Base-by-base conservation (phyloP, 78 protist species). In the Diacronema lutheri region DNA sequence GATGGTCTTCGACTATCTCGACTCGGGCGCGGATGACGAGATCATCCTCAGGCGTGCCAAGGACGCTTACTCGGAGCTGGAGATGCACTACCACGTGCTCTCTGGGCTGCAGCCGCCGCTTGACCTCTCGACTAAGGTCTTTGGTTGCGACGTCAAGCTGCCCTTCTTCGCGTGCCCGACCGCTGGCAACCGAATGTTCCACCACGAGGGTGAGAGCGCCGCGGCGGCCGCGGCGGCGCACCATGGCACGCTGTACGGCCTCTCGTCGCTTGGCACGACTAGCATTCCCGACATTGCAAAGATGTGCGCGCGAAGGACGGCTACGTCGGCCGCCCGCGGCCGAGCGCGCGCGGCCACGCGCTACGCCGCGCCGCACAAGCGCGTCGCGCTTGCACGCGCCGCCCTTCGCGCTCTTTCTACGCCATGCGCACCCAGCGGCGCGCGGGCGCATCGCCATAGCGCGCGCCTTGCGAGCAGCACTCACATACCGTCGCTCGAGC, bases 181-280 rank as follows among this genome's bases (percentile, higher is more conserved):
- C 35, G 79, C 79, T 0, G 79, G 58, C 31, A 4, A 71, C 37
- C 79, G 79, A 29, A 38, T 71, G 58, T 71, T 71, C 35, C 79
- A 71, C 33, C 14, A 4, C 35, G 79, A 71, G 58, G 79, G 79
- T 13, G 79, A 71, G 57, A 14, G 0, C 14, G 74, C 74, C 26
- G 44, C 29, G 29, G 74, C 74, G 25, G 12, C 6, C 16, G 74
- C 74, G 13, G 74, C 74, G 23, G 5, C 1, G 29, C 10, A 16
- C 35, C 55, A 69, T 13, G 33, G 33, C 19, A 1, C 19, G 7
- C 56, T 40, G 31, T 38, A 25, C 33, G 6, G 26, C 4, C 33
- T 69, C 12, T 69, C 77, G 14, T 40, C 46, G 25, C 19, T 69
- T 20, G 7, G 56, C 44, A 69, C 77, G 5, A 13, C 56, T 16